Evolutionary conservation across 1,284 basidiomycete genomes (phyloP), one percentile per base, ranked within the genome.

Genomic region (Papiliotrema laurentii): DNA sequence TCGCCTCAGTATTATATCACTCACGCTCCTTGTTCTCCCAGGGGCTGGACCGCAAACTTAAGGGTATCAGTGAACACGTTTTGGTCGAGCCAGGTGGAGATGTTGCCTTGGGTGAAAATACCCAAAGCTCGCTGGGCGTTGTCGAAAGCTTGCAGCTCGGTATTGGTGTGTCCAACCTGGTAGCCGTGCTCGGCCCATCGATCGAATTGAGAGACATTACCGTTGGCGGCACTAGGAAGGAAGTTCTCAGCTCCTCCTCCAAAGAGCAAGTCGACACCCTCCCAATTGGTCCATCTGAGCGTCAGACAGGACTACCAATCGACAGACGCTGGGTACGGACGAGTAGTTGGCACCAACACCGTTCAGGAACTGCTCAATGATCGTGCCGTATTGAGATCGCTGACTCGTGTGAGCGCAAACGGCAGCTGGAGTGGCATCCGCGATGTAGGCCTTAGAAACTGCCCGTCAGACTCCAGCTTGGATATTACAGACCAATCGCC

Each of bases 361-460:
- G 26, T 51, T 56, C 37, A 75, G 66, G 64, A 62, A 73, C 52
- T 73, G 69, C 45, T 69, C 68, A 44, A 74, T 66, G 58, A 76
- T 64, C 26, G 67, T 49, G 22, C 56, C 55, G 61, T 68, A 73
- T 52, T 69, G 60, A 7, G 53, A 51, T 28, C 73, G 64, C 46
- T 69, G 62, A 33, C 63, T 59, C 10, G 73, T 74, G 59, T 75
- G 71, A 13, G 71, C 55, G 47, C 51, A 58, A 22, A 70, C 62
- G 0, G 72, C 71, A 1, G 74, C 74, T 9, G 73, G 74, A 10
- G 73, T 75, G 2, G 75, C 75, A 45, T 76, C 75, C 37, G 73
- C 72, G 31, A 74, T 64, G 64, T 67, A 70, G 2, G 74, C 75
- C 44, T 73, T 75, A 45, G 71, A 69, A 33, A 76, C 74, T 42